Conservation (phyloP, 345 rosid genomes). For the Citrus trifoliata region DNA sequence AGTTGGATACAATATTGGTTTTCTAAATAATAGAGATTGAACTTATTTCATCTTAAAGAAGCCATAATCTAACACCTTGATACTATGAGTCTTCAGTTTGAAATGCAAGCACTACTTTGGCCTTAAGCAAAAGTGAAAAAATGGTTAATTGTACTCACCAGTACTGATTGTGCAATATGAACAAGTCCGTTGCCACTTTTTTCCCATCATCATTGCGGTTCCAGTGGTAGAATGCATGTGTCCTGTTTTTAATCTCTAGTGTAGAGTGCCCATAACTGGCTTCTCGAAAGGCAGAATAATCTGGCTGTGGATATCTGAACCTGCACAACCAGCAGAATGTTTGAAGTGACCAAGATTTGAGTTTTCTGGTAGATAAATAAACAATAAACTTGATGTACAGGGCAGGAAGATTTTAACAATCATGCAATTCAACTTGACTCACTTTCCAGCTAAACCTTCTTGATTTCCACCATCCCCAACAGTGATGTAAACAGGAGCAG, state of each 20-base stretch:
- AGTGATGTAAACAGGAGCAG: conserved; percentile 84
- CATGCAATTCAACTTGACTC: conserved; percentile 22
- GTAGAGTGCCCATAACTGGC: conserved; percentile 94
- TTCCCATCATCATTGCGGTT: conserved; percentile 90
- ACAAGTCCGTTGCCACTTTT: conserved; percentile 61
- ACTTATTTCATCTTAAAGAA: too few relatives aligned
- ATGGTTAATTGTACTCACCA: conserved; percentile 44
- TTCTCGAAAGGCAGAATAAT: conserved; percentile 92
- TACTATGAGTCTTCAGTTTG: neutral
- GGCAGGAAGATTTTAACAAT: neutral
- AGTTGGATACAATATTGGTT: too few relatives aligned
- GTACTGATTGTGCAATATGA: conserved; percentile 63
- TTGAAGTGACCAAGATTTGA: neutral
- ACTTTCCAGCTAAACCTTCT: conserved; percentile 87
- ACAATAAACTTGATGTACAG: neutral
- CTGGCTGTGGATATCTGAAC: conserved; percentile 86
- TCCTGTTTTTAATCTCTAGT: conserved; percentile 75
- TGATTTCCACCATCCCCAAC: conserved; percentile 98
- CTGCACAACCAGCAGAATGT: conserved; percentile 30
- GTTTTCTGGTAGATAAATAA: neutral
- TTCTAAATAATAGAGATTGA: too few relatives aligned
- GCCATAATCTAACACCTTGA: too few relatives aligned
- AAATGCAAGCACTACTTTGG: neutral
- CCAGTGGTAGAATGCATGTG: conserved; percentile 91
- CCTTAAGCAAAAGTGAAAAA: neutral